Percentiles rank a stretch among this genome's conserved stretches.
phyloP scores from a whole-genome alignment of 352 stramenopile species.

The Phytopythium boreale region DNA sequence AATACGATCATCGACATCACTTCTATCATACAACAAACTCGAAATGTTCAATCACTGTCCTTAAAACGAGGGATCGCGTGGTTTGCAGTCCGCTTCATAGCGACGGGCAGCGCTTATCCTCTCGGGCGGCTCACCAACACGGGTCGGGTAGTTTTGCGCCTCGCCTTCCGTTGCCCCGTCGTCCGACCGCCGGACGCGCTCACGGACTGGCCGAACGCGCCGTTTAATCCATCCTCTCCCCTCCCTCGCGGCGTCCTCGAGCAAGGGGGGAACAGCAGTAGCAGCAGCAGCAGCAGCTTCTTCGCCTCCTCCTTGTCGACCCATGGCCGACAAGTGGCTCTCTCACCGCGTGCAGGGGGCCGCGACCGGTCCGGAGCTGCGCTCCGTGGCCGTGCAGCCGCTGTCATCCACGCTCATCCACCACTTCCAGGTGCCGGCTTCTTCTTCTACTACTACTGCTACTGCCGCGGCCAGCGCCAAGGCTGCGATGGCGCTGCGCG shows the following conservation, averaged over 20 bases:
- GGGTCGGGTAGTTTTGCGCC: background rate
- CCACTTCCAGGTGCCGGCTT: constrained; percentile 25
- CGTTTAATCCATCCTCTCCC: background rate
- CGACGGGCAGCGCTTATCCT: background rate
- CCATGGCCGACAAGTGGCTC: constrained; percentile 6
- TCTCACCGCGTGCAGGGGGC: background rate
- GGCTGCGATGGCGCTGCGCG: background rate
- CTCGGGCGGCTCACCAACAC: background rate
- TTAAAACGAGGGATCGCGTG: background rate
- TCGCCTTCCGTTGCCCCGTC: background rate
- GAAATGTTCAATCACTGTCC: background rate
- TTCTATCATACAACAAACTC: too few species aligned
- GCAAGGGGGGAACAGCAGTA: background rate
- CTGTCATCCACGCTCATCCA: constrained; percentile 38
- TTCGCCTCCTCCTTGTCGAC: background rate
- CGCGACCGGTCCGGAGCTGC: constrained; percentile 17
- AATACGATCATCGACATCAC: background rate
- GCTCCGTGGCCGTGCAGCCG: constrained; percentile 48
- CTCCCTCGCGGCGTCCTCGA: background rate
- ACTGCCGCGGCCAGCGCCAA: background rate
- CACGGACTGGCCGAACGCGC: background rate
- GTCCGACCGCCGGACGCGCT: background rate
- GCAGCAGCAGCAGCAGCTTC: too few species aligned
- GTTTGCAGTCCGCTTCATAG: background rate
- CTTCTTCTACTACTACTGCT: too few species aligned